Percentiles rank a stretch among this genome's conserved stretches.
phyloP scores from a whole-genome alignment of 768 basidiomycete species.

The Suillus lakei region DNA sequence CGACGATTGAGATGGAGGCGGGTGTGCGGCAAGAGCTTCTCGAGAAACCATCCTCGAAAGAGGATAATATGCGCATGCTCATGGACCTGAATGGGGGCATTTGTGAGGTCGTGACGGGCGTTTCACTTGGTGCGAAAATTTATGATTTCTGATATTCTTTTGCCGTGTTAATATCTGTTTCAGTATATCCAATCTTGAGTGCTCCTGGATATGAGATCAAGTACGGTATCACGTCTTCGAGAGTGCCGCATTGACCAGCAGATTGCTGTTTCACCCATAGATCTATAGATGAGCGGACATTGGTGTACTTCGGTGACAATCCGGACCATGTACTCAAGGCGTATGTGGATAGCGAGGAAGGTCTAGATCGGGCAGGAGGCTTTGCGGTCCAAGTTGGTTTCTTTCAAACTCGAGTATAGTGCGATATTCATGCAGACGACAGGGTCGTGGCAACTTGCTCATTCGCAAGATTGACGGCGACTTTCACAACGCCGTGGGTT shows the following conservation, averaged over 20 bases:
- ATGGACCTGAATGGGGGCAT: slow-evolving; percentile 83
- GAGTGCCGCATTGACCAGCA: neutral
- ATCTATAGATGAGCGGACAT: slow-evolving; percentile 80
- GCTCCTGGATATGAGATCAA: slow-evolving; percentile 78
- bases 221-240: slow-evolving; percentile 43
- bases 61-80: slow-evolving; percentile 87
- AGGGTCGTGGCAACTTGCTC: slow-evolving; percentile 84
- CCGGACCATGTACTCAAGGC: slow-evolving; percentile 63
- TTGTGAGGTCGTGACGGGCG: slow-evolving; percentile 93
- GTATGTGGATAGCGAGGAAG: slow-evolving; percentile 87
- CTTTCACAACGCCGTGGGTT: slow-evolving; percentile 90
- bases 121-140: slow-evolving; percentile 71
- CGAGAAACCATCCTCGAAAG: slow-evolving; percentile 84
- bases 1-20: slow-evolving; percentile 48
- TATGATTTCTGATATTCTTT: neutral
- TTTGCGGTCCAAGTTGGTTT: slow-evolving; percentile 86
- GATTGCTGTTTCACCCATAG: slow-evolving; percentile 39
- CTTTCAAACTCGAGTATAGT: neutral
- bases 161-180: neutral
- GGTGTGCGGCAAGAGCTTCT: slow-evolving; percentile 70
- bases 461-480: slow-evolving; percentile 89
- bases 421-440: slow-evolving; percentile 5
- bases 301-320: slow-evolving; percentile 79
- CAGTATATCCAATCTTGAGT: slow-evolving; percentile 76
- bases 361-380: slow-evolving; percentile 87